Evolutionary conservation across 23 red algal species (phyloP), one percentile per base, ranked within the genome.

Genomic region (Pyropia yezoensis): DNA sequence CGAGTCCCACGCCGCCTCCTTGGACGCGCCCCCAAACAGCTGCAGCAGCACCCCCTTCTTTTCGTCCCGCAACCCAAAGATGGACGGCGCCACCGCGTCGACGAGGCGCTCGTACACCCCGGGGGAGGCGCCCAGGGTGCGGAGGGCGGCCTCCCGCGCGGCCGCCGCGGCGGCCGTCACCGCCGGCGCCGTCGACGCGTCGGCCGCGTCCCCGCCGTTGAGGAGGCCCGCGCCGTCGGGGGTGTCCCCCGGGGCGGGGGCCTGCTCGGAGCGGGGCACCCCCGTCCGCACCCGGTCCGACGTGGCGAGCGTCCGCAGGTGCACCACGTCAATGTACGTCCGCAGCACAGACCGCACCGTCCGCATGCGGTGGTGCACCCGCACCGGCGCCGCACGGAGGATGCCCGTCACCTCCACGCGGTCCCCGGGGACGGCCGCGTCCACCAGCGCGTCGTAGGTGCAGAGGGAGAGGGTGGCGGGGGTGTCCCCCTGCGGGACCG

Each of bases 31-130:
- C 20, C 94, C 94, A 76, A 98, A 90, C 11, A 98, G 74, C 60
- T 98, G 94, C 33, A 89, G 80, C 27, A 98, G 83, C 18, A 98
- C 80, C 26, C 94, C 94, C 62, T 86, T 91, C 56, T 98, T 98
- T 57, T 88, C 77, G 63, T 98, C 94, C 15, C 70, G 50, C 77
- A 90, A 82, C 27, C 94, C 94, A 30, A 76, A 98, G 56, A 98
- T 98, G 28, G 85, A 91, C 6, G 94, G 94, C 50, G 94, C 80
- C 26, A 98, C 27, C 19, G 85, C 87, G 52, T 82, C 77, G 23
- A 73, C 54, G 24, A 98, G 85, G 61, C 71, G 61, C 21, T 91
- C 74, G 67, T 91, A 98, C 16, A 98, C 27, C 25, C 61, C 56
- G 9, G 78, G 72, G 28, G 77, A 62, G 18, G 70, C 61, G 18